Base-by-base conservation (phyloP, 129 eudicot species). In the Silybum marianum region DNA sequence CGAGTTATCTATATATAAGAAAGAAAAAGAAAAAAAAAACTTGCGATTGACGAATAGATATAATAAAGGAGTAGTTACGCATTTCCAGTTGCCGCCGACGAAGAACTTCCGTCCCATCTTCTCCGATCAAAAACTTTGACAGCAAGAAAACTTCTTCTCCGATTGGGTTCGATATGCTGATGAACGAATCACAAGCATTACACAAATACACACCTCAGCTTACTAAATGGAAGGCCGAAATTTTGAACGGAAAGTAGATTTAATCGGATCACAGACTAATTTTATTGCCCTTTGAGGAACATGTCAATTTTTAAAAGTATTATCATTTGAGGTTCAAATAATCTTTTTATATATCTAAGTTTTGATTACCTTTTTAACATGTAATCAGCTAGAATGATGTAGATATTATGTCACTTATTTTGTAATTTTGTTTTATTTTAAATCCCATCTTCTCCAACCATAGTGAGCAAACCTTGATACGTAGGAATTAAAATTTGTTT, bases 71-170 rank as follows among this genome's bases (percentile, higher is more conserved):
- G 77, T 32, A 71, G 85, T 36, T 87, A 90, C 91, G 84, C 93
- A 90, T 90, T 90, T 90, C 93, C 91, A 90, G 87, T 90, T 90
- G 86, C 94, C 91, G 73, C 94, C 94, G 40, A 90, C 88, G 87
- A 90, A 88, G 87, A 90, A 90, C 32, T 84, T 86, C 21, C 94
- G 83, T 44, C 84, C 88, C 94, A 90, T 90, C 19, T 69, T 63
- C 68, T 69, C 73, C 68, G 58, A 42, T 58, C 72, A 36, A 80
- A 58, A 80, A 46, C 28, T 80, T 72, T 80, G 12, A 71, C 44
- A 36, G 34, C 69, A 46, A 51, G 28, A 74, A 70, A 42, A 4
- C 34, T 19, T 62, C 4, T 74, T 66, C 40, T 42, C 25, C 21
- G n/a, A 79, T 36, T 36, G 65, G 78, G 0, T 72, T 73, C 22